These are phyloP conservation scores for Penicillium canariense DNA, from an alignment of 495 filamentous ascomycete genomes.

Conservation along the genomic window DNA sequence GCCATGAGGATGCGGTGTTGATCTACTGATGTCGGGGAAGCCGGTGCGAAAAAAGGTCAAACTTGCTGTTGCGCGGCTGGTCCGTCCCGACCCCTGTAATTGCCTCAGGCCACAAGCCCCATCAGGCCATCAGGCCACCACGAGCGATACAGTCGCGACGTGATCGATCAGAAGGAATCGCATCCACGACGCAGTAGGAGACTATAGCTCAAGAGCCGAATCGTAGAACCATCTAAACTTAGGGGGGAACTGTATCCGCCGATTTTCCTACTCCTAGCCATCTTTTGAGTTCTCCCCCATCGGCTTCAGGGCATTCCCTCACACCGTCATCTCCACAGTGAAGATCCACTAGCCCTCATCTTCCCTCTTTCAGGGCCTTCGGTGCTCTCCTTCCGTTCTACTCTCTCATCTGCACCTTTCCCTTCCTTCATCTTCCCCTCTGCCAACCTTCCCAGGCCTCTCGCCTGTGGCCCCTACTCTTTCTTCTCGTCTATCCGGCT, in stretches of 20 bases:
- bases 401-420: constrained; percentile 4
- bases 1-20: constrained; percentile 29
- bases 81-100: constrained; percentile 15
- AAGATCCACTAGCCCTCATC: constrained; percentile 37
- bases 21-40: constrained; percentile 3
- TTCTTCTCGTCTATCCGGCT: background rate
- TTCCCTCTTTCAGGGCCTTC: constrained; percentile 20
- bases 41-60: constrained; percentile 34
- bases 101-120: constrained; percentile 28
- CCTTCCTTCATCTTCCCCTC: constrained; percentile 19
- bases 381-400: constrained; percentile 19
- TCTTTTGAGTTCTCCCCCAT: constrained; percentile 7
- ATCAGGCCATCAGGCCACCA: constrained; percentile 24
- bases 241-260: constrained; percentile 3
- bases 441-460: constrained; percentile 18
- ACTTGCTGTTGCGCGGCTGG: constrained; percentile 26
- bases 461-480: constrained; percentile 20
- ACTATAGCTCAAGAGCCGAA: background rate
- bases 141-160: constrained; percentile 11
- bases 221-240: background rate
- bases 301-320: constrained; percentile 3
- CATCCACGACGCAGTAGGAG: background rate
- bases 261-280: background rate
- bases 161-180: constrained; percentile 17
- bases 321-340: constrained; percentile 34